Conservation (phyloP, 441 rosid species). For the Aquilaria agallochum region DNA sequence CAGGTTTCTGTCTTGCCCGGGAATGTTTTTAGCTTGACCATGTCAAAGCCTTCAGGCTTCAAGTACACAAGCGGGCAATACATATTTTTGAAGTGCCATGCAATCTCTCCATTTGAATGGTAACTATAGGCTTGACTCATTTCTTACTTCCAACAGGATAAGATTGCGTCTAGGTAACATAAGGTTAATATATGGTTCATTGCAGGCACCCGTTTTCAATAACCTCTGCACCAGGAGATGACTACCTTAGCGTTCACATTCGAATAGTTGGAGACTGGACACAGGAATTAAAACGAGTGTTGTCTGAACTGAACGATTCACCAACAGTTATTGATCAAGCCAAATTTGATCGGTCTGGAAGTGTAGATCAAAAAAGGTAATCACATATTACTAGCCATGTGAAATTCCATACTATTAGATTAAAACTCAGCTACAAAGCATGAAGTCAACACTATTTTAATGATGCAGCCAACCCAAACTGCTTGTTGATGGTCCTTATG, state of each 20-base stretch:
- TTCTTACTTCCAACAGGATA: not conserved
- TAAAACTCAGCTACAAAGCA: constrained; percentile 4
- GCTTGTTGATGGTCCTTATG: constrained; percentile 92
- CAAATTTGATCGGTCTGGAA: constrained; percentile 40
- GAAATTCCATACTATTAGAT: not conserved
- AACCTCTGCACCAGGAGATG: constrained; percentile 95
- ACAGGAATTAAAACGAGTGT: constrained; percentile 63
- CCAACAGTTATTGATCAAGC: constrained; percentile 53
- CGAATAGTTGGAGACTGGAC: constrained; percentile 97
- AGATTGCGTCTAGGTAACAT: not conserved
- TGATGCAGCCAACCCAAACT: constrained; percentile 70
- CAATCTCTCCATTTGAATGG: constrained; percentile 91
- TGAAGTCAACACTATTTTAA: constrained; percentile 3
- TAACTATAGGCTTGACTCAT: constrained; percentile 21
- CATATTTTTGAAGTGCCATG: constrained; percentile 84
- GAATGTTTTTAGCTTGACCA: constrained; percentile 68
- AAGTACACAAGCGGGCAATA: constrained; percentile 97
- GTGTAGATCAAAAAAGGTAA: constrained; percentile 47
- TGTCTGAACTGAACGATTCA: constrained; percentile 55
- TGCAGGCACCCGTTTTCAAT: constrained; percentile 99
- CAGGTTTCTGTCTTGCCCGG: constrained; percentile 94
- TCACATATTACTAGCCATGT: not conserved
- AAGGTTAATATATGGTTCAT: not conserved
- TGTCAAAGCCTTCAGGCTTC: constrained; percentile 92
- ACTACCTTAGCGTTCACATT: constrained; percentile 83